A percentile compares a stretch with the other conserved stretches of the same genome.
Evolutionary conservation across 2,329 filamentous ascomycete species (phyloP).

Genomic region (Dactylellina sp.): DNA sequence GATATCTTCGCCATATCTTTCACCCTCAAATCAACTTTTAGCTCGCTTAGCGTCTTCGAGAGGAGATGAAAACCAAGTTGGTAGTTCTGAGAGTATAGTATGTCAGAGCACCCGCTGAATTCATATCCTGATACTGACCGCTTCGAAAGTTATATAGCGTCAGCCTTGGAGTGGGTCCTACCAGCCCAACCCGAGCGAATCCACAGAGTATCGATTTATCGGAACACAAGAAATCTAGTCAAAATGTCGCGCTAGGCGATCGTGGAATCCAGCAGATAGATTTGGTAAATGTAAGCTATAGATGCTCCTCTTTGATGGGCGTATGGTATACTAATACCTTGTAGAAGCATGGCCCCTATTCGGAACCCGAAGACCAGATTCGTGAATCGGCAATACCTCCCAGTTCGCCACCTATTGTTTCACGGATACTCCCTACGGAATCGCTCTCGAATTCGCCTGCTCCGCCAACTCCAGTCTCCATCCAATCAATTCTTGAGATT

Average conservation of each 20-base stretch:
- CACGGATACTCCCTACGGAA: slow-evolving; percentile 3
- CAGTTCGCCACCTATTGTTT: slow-evolving; percentile 38
- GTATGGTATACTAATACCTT: not conserved
- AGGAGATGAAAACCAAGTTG: slow-evolving; percentile 2
- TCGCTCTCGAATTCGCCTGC: slow-evolving; percentile 18
- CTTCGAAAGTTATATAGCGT: slow-evolving; percentile 1
- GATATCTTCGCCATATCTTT: not conserved
- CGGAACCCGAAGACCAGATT: slow-evolving; percentile 28
- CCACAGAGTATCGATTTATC: not conserved
- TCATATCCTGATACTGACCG: not conserved
- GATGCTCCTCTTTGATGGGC: not conserved
- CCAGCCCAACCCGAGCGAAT: slow-evolving; percentile 3
- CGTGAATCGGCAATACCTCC: slow-evolving; percentile 15
- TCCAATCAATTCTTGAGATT: slow-evolving; percentile 18
- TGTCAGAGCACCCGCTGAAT: not conserved
- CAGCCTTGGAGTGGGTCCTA: not conserved
- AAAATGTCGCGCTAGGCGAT: not conserved
- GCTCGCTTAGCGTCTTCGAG: not conserved
- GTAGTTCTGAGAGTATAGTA: not conserved
- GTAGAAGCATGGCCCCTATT: slow-evolving; percentile 50
- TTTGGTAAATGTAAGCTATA: slow-evolving; percentile 38
- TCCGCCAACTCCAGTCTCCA: slow-evolving; percentile 25
- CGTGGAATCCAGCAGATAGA: slow-evolving; percentile 19
- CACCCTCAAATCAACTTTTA: not conserved
- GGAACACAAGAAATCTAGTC: not conserved